These are phyloP conservation scores for Sarocladium oryzae DNA, from an alignment of 2,329 filamentous ascomycete species.

Conservation along the genomic window DNA sequence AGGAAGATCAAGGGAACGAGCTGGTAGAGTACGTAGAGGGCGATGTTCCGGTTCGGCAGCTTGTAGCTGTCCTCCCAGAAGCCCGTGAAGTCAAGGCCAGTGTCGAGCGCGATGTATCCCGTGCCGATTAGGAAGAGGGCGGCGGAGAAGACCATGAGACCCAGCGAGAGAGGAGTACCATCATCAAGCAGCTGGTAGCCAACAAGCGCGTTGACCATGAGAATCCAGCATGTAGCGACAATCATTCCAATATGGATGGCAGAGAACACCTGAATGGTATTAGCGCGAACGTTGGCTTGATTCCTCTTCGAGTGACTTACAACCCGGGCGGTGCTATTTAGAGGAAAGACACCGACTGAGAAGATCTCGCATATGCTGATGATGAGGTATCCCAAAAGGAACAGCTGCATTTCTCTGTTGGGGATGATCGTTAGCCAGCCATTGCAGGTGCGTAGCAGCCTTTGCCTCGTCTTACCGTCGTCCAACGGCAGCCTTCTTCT, in stretches of 20 bases:
- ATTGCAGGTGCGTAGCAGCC: neutral
- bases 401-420: slow-evolving; percentile 88
- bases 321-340: slow-evolving; percentile 62
- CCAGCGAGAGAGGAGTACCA: slow-evolving; percentile 77
- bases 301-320: slow-evolving; percentile 43
- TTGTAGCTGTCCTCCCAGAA: slow-evolving; percentile 60
- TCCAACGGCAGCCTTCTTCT: slow-evolving; percentile 89
- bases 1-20: slow-evolving; percentile 83
- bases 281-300: slow-evolving; percentile 11
- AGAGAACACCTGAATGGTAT: slow-evolving; percentile 63
- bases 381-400: slow-evolving; percentile 78
- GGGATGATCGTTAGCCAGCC: neutral
- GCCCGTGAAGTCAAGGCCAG: slow-evolving; percentile 76
- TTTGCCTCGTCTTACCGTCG: slow-evolving; percentile 59
- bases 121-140: slow-evolving; percentile 75
- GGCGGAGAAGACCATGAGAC: slow-evolving; percentile 66
- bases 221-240: slow-evolving; percentile 78
- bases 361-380: slow-evolving; percentile 96
- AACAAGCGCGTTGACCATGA: slow-evolving; percentile 86
- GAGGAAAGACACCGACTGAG: slow-evolving; percentile 81
- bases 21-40: slow-evolving; percentile 91
- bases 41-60: slow-evolving; percentile 65
- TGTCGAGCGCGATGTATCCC: slow-evolving; percentile 93
- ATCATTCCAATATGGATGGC: slow-evolving; percentile 89
- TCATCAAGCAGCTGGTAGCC: slow-evolving; percentile 93